Evolutionary conservation across 495 filamentous ascomycete species (phyloP), one percentile per base, ranked within the genome.

Genomic region (Hypoxylon crocopeplum): DNA sequence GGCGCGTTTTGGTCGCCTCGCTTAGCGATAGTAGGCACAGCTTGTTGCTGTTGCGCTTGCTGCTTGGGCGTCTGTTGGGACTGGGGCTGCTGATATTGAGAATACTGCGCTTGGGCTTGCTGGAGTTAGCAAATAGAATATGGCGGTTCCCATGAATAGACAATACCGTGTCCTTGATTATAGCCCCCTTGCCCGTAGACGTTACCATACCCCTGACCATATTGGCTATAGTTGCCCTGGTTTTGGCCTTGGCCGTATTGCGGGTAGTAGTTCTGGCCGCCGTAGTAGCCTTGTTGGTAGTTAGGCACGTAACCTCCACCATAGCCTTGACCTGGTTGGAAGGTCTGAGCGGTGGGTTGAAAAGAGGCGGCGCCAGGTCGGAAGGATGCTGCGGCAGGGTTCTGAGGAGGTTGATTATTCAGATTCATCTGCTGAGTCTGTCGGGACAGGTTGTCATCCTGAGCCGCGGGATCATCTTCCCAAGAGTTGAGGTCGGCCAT

Each of bases 401-500:
- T 71, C 65, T 74, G 61, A 34, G 58, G 61, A 34, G 58, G 44
- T 48, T 84, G 84, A 56, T 80, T 75, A 70, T 86, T 85, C 33
- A 92, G 71, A 62, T 91, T 91, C 72, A 90, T 81, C 66, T 90
- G 87, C 73, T 93, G 86, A 7, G 87, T 75, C 74, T 92, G 92
- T 70, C 88, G 82, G 50, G 90, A 85, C 60, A 97, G 85, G 61
- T 89, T 85, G 54, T 94, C 89, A 47, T 96, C 89, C 78, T 96
- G 90, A 40, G 85, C 88, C 30, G 91, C 86, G 69, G 92, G 87
- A 56, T 96, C 94, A 64, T 98, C 91, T 78, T 98, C 94, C 94
- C 94, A 98, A 15, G 89, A 93, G 56, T 96, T 91, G 39, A 91
- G 87, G 56, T 89, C 83, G 45, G 93, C 88, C 93, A 97, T 96